Evolutionary conservation across 1,139 yeast species (phyloP).

Genomic region (Sugiyamaella sp.): DNA sequence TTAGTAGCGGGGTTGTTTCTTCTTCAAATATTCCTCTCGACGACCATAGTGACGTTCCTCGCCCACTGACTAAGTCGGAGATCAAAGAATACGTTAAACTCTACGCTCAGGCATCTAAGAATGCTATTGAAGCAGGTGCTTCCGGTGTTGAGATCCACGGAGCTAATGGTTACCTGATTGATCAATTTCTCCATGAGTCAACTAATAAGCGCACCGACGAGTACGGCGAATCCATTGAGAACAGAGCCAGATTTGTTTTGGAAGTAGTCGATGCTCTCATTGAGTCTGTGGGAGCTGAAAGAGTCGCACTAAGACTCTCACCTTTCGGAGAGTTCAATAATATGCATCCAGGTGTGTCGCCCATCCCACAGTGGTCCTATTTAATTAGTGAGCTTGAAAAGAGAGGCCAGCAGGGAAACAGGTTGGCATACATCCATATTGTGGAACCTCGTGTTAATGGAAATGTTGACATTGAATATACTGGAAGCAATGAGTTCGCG

Average conservation of each 20-base stretch:
- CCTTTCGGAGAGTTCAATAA: slow-evolving; percentile 52
- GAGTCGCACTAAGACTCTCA: slow-evolving; percentile 60
- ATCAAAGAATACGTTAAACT: slow-evolving; percentile 46
- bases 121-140: slow-evolving; percentile 60
- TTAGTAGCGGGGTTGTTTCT: slow-evolving; percentile 22
- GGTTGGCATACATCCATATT: slow-evolving; percentile 54
- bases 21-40: slow-evolving; percentile 35
- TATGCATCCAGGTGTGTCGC: slow-evolving; percentile 39
- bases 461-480: slow-evolving; percentile 26
- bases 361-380: slow-evolving; percentile 38
- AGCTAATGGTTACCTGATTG: slow-evolving; percentile 70
- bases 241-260: slow-evolving; percentile 59
- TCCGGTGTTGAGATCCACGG: slow-evolving; percentile 70
- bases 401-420: slow-evolving; percentile 41
- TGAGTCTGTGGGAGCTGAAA: slow-evolving; percentile 52
- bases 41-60: slow-evolving; percentile 38
- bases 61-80: slow-evolving; percentile 49
- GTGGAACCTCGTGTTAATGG: slow-evolving; percentile 49
- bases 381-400: slow-evolving; percentile 38
- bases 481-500: slow-evolving; percentile 11
- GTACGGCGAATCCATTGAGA: slow-evolving; percentile 70
- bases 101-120: slow-evolving; percentile 50
- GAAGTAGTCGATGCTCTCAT: slow-evolving; percentile 57
- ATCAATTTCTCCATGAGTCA: slow-evolving; percentile 56
- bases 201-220: slow-evolving; percentile 64